These are phyloP conservation scores for Ceratorhiza oryzae-sativae DNA, from an alignment of 1,284 basidiomycete species.

Conservation along the genomic window DNA sequence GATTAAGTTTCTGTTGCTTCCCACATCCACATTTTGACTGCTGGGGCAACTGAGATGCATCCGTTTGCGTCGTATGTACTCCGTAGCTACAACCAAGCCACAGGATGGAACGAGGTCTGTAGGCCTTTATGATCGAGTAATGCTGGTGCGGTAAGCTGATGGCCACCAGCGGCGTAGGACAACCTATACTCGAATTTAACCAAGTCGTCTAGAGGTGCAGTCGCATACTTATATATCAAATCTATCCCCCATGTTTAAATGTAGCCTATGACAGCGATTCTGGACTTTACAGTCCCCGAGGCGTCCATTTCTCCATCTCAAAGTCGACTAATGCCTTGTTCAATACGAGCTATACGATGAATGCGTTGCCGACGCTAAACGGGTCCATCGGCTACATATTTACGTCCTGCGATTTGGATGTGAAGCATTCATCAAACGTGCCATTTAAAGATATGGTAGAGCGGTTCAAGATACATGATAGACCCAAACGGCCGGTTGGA, in stretches of 20 bases:
- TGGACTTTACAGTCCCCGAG: slow-evolving; percentile 84
- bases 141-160: slow-evolving; percentile 8
- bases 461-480: slow-evolving; percentile 79
- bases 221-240: slow-evolving; percentile 45
- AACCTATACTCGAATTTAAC: slow-evolving; percentile 92
- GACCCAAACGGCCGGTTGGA: slow-evolving; percentile 74
- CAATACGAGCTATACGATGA: slow-evolving; percentile 90
- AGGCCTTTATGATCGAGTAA: neutral
- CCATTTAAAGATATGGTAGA: slow-evolving; percentile 90
- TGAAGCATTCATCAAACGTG: slow-evolving; percentile 74
- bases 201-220: slow-evolving; percentile 82
- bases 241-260: slow-evolving; percentile 49
- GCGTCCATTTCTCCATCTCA: slow-evolving; percentile 81
- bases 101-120: slow-evolving; percentile 86
- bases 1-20: neutral
- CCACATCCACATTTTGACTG: slow-evolving; percentile 30
- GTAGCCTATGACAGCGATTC: slow-evolving; percentile 64
- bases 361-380: slow-evolving; percentile 87
- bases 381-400: slow-evolving; percentile 96
- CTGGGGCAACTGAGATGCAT: slow-evolving; percentile 60
- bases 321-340: slow-evolving; percentile 91
- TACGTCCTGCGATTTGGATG: slow-evolving; percentile 79
- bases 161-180: slow-evolving; percentile 55
- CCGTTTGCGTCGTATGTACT: slow-evolving; percentile 89
- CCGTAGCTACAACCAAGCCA: slow-evolving; percentile 86